phyloP scores from a whole-genome alignment of 306 rosid genomes.

The Dalbergia cochinchinensis region DNA sequence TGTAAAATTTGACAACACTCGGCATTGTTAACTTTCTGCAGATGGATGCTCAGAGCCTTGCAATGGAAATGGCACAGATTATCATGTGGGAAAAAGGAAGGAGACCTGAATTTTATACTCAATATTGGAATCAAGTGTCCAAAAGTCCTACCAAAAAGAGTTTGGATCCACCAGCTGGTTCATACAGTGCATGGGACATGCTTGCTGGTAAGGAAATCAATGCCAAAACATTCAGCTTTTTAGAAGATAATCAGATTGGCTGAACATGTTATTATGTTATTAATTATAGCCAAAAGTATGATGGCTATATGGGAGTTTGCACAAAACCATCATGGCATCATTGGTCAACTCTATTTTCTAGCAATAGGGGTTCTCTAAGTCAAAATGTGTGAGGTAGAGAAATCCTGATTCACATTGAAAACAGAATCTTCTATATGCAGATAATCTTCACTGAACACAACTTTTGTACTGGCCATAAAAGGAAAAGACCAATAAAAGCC shows the following conservation, averaged over 20 bases:
- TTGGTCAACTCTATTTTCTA: slow-evolving; percentile 12
- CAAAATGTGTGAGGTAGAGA: slow-evolving; percentile 1
- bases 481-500: slow-evolving; percentile 21
- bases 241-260: slow-evolving; percentile 1
- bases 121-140: slow-evolving; percentile 73
- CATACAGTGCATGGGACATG: slow-evolving; percentile 76
- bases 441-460: slow-evolving; percentile 14
- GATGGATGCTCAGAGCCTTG: slow-evolving; percentile 89
- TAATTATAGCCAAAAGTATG: not conserved
- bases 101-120: slow-evolving; percentile 69
- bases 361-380: slow-evolving; percentile 19
- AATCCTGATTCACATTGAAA: not conserved
- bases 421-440: slow-evolving; percentile 11
- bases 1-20: slow-evolving; percentile 33
- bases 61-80: slow-evolving; percentile 93
- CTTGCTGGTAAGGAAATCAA: slow-evolving; percentile 70
- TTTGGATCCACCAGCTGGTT: slow-evolving; percentile 59
- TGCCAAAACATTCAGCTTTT: slow-evolving; percentile 17
- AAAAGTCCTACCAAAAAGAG: slow-evolving; percentile 67
- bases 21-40: slow-evolving; percentile 51
- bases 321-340: slow-evolving; percentile 15
- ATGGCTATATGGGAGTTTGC: not conserved
- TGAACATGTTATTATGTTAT: slow-evolving; percentile 3
- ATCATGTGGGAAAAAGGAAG: slow-evolving; percentile 81
- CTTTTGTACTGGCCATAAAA: not conserved